Evolutionary conservation across 768 basidiomycete species (phyloP).

Genomic region (Suillus plorans): DNA sequence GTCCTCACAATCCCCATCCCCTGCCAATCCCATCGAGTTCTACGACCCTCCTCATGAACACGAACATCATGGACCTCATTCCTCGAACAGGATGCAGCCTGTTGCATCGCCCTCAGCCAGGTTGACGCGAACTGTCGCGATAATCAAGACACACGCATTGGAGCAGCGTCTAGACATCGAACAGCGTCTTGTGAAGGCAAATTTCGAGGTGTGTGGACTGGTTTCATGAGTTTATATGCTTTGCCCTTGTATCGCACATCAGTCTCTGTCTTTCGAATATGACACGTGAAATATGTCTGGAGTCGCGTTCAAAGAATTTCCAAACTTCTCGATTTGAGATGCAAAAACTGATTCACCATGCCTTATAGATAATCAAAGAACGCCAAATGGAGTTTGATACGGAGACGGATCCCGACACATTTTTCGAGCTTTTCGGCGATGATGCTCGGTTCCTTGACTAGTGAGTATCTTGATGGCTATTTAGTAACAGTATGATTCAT

Average conservation of each 20-base stretch:
- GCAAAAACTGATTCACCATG: conserved; percentile 16
- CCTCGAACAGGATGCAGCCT: conserved; percentile 8
- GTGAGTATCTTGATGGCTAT: conserved; percentile 45
- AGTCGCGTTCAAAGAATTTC: background rate
- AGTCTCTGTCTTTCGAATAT: background rate
- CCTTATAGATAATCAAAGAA: conserved; percentile 75
- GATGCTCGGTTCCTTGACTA: conserved; percentile 73
- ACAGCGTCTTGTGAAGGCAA: conserved; percentile 72
- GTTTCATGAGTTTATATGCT: background rate
- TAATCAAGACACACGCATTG: conserved; percentile 81
- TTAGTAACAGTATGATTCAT: background rate
- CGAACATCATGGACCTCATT: conserved; percentile 1
- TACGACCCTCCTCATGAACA: conserved; percentile 13
- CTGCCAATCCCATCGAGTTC: conserved; percentile 17
- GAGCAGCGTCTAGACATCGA: conserved; percentile 78
- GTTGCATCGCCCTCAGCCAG: conserved; percentile 12
- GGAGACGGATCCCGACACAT: conserved; percentile 76
- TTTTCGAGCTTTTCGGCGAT: conserved; percentile 79
- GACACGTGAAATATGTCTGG: conserved; percentile 9
- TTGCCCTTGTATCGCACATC: background rate
- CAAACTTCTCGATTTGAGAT: conserved; percentile 2
- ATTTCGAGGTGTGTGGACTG: conserved; percentile 65
- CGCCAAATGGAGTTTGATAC: conserved; percentile 87
- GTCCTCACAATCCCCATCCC: conserved; percentile 14
- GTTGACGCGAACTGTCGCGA: conserved; percentile 69